Conservation (phyloP, 176 grass and related monocot species). For the Guadua angustifolia region DNA sequence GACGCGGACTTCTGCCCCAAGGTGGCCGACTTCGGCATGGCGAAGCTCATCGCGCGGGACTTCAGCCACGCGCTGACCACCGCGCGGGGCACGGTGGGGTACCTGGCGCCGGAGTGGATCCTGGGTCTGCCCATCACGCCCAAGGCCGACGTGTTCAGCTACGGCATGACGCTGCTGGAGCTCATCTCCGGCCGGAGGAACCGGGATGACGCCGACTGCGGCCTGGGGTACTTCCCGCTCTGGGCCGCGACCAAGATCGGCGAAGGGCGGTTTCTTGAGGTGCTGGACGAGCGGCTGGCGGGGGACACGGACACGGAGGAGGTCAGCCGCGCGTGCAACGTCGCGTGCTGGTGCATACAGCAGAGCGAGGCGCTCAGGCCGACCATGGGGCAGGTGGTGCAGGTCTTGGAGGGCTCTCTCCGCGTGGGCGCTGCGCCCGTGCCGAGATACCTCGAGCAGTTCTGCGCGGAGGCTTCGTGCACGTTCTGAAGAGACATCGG, state of each 20-base stretch:
- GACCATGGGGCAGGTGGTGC: slow-evolving; percentile 48
- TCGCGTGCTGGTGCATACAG: slow-evolving; percentile 59
- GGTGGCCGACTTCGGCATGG: slow-evolving; percentile 61
- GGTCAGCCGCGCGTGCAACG: slow-evolving; percentile 43
- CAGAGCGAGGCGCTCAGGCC: slow-evolving; percentile 31
- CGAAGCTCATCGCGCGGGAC: slow-evolving; percentile 56
- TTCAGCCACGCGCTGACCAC: slow-evolving; percentile 48
- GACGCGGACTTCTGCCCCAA: slow-evolving; percentile 45
- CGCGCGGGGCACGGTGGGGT: slow-evolving; percentile 56
- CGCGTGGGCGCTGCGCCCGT: slow-evolving; percentile 20
- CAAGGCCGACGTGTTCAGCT: slow-evolving; percentile 61
- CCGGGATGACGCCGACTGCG: slow-evolving; percentile 33
- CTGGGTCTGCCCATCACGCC: slow-evolving; percentile 44
- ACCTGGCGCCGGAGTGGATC: slow-evolving; percentile 64
- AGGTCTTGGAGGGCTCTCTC: slow-evolving; percentile 48
- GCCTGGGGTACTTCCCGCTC: slow-evolving; percentile 46
- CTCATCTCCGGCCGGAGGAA: slow-evolving; percentile 61
- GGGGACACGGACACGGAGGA: slow-evolving; percentile 37
- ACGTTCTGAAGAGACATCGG: not conserved
- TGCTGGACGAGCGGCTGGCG: slow-evolving; percentile 52
- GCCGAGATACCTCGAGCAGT: slow-evolving; percentile 41
- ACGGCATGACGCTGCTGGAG: slow-evolving; percentile 61
- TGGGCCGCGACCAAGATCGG: slow-evolving; percentile 42
- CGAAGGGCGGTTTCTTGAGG: slow-evolving; percentile 28
- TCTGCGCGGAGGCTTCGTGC: not conserved